These are phyloP conservation scores for Clavariopsis aquatica DNA, from an alignment of 495 filamentous ascomycete species.

Conservation along the genomic window DNA sequence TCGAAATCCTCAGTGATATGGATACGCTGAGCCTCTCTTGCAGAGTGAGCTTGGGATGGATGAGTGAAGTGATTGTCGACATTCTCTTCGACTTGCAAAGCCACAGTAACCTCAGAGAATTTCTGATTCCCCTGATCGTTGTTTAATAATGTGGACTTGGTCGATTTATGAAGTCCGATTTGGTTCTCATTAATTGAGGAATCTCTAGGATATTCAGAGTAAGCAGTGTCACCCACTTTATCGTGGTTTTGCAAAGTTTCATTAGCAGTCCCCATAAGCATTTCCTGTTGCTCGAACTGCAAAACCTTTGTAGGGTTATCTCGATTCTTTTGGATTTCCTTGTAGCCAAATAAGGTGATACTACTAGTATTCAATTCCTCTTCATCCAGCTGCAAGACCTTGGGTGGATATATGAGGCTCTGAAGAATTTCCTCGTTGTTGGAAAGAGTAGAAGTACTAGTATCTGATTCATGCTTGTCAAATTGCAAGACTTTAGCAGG, in stretches of 20 bases:
- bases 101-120: neutral
- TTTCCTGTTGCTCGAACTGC: neutral
- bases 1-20: neutral
- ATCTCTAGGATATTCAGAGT: neutral
- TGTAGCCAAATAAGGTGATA: too few species aligned
- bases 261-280: neutral
- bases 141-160: neutral
- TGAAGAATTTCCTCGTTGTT: too few species aligned
- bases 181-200: neutral
- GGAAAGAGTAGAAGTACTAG: too few species aligned
- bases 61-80: neutral
- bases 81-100: neutral
- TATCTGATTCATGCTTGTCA: neutral
- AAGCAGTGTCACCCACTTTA: too few species aligned
- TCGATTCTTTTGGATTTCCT: too few species aligned
- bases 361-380: too few species aligned
- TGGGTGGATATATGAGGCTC: too few species aligned
- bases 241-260: neutral
- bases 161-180: neutral
- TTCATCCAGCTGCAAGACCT: too few species aligned
- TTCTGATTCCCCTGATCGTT: neutral
- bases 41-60: neutral
- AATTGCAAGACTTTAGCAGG: neutral
- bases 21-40: neutral
- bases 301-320: neutral